Percentiles rank a stretch among this genome's conserved stretches.
Evolutionary conservation across 495 filamentous ascomycete genomes (phyloP).

Genomic region (Penicillium silybi): DNA sequence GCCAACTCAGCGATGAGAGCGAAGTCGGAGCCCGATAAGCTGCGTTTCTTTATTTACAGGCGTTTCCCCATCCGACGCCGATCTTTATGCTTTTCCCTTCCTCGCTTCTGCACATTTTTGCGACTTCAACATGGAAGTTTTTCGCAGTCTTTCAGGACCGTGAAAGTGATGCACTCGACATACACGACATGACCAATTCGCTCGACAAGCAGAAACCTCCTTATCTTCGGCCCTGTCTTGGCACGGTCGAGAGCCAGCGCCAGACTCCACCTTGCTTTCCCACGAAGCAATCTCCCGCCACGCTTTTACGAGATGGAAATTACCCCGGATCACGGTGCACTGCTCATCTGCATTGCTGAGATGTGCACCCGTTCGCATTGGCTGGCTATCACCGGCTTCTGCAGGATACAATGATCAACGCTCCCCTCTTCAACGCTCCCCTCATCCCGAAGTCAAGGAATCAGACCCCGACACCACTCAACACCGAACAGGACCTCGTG

Average conservation of each 20-base stretch:
- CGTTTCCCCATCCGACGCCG: constrained; percentile 5
- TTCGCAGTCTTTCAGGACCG: neutral
- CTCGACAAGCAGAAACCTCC: constrained; percentile 18
- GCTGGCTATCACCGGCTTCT: constrained; percentile 9
- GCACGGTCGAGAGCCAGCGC: constrained; percentile 3
- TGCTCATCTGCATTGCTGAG: neutral
- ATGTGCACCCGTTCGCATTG: neutral
- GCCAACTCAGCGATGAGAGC: neutral
- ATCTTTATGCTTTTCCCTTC: neutral
- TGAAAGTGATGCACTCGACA: too few species aligned
- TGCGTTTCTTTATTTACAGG: constrained; percentile 12
- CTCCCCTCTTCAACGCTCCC: neutral
- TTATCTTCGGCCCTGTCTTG: constrained; percentile 22
- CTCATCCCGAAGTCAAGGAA: neutral
- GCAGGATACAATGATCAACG: constrained; percentile 1
- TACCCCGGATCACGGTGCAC: constrained; percentile 20
- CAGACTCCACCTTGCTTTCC: constrained; percentile 21
- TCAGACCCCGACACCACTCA: neutral
- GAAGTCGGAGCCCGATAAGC: constrained; percentile 25
- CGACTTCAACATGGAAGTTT: neutral
- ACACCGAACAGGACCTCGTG: neutral
- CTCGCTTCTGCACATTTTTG: neutral
- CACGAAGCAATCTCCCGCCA: neutral
- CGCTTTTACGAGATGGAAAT: constrained; percentile 29
- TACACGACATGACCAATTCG: neutral